Evolutionary conservation across 2,329 filamentous ascomycete species (phyloP).

Genomic region (Aspergillus alliaceus): DNA sequence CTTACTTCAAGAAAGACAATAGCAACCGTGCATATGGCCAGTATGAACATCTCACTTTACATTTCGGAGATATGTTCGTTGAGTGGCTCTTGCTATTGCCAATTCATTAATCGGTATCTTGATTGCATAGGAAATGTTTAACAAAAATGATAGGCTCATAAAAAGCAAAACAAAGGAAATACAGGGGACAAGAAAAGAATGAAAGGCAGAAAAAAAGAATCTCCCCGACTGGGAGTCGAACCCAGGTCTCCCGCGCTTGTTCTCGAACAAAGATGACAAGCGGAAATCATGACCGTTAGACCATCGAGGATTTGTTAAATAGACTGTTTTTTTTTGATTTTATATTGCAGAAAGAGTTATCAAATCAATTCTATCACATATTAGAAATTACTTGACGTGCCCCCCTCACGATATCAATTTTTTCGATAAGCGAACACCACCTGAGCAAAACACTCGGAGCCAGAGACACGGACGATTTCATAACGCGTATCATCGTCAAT

Average conservation of each 20-base stretch:
- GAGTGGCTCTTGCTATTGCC: too few species aligned
- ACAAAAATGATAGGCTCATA: too few species aligned
- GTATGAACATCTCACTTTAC: too few species aligned
- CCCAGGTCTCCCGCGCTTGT: slow-evolving; percentile 3
- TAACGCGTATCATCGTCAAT: neutral
- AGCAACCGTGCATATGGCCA: too few species aligned
- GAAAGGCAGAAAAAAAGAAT: slow-evolving; percentile 1
- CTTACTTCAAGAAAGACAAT: too few species aligned
- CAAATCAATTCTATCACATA: neutral
- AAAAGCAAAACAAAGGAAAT: too few species aligned
- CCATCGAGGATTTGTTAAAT: slow-evolving; percentile 18
- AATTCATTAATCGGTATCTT: too few species aligned
- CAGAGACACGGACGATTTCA: neutral
- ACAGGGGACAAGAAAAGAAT: neutral
- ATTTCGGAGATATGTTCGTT: too few species aligned
- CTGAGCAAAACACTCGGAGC: too few species aligned
- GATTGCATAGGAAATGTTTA: too few species aligned
- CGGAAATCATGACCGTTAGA: slow-evolving; percentile 18
- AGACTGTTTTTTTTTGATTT: fast-evolving
- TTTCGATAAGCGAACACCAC: neutral
- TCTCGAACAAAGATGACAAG: slow-evolving; percentile 10
- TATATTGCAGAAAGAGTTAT: neutral
- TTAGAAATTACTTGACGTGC: neutral
- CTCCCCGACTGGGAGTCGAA: slow-evolving; percentile 11
- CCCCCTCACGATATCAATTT: neutral